Percentiles rank a stretch among this genome's conserved stretches.
phyloP scores from a whole-genome alignment of 208 protist species.

The Phytomonas sp. region DNA sequence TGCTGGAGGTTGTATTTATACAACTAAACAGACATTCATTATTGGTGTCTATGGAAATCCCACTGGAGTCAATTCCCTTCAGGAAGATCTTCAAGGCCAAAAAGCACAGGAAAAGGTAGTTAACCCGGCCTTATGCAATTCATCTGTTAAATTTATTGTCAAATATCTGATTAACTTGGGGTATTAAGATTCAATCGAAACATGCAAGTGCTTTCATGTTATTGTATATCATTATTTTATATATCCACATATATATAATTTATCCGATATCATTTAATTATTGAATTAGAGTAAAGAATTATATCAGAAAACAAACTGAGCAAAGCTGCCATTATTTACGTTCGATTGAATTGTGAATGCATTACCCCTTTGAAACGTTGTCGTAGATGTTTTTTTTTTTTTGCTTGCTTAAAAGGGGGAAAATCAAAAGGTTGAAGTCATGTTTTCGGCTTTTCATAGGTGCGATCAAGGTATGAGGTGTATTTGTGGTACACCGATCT shows the following conservation, averaged over 20 bases:
- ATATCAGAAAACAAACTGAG: background rate
- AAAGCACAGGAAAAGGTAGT: conserved; percentile 36
- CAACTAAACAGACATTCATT: conserved; percentile 76
- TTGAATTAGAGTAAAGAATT: conserved; percentile 2
- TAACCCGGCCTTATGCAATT: conserved; percentile 82
- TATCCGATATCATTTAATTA: background rate
- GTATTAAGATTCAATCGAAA: conserved; percentile 27
- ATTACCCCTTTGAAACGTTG: conserved; percentile 4
- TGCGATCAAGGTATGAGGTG: conserved; percentile 38
- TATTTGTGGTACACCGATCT: conserved; percentile 42
- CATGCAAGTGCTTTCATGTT: background rate
- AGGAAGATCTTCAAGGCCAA: conserved; percentile 40
- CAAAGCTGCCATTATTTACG: conserved; percentile 7
- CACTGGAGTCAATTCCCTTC: conserved; percentile 37
- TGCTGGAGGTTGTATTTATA: conserved; percentile 79
- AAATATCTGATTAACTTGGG: conserved; percentile 83
- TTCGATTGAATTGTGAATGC: conserved; percentile 9
- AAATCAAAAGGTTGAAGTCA: conserved; percentile 1
- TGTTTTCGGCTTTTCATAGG: conserved; percentile 17
- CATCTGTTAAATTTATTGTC: conserved; percentile 76
- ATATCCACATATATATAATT: background rate
- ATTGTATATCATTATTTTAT: background rate
- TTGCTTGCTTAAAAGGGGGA: conserved; percentile 14
- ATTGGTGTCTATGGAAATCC: conserved; percentile 81
- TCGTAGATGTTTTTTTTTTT: conserved; percentile 8